phyloP scores from a whole-genome alignment of 768 basidiomycete genomes.

The Phaeotremella skinneri region DNA sequence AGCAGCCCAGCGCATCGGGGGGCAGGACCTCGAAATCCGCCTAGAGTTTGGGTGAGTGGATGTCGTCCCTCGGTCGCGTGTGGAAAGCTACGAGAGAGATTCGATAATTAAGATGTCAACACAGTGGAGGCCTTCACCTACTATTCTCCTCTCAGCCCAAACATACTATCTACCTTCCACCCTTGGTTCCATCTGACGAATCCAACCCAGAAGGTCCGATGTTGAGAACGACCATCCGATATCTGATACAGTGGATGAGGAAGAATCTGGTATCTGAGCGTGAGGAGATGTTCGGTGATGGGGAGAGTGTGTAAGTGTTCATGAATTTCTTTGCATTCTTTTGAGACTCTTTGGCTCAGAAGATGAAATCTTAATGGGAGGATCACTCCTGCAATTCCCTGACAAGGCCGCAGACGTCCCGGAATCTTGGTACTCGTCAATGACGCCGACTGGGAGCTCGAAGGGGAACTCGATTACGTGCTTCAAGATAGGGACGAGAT shows the following conservation, averaged over 20 bases:
- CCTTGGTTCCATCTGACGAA: conserved; percentile 6
- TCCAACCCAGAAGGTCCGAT: conserved; percentile 5
- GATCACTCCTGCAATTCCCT: neutral
- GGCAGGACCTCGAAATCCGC: conserved; percentile 43
- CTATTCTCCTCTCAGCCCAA: conserved; percentile 46
- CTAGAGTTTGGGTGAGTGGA: conserved; percentile 48
- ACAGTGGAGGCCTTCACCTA: conserved; percentile 48
- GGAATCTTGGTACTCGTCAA: conserved; percentile 97
- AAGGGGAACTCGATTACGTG: conserved; percentile 84
- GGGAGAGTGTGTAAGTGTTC: conserved; percentile 69
- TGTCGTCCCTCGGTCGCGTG: conserved; percentile 1
- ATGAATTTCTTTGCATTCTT: conserved; percentile 43
- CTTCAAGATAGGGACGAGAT: conserved; percentile 79
- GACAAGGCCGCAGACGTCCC: conserved; percentile 66
- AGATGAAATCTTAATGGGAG: conserved; percentile 1
- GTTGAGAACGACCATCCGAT: conserved; percentile 63
- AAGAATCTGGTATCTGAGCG: conserved; percentile 77
- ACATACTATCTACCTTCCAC: conserved; percentile 41
- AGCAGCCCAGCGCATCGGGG: conserved; percentile 2
- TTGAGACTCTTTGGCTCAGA: neutral
- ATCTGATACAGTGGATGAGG: conserved; percentile 74
- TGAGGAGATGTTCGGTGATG: conserved; percentile 83
- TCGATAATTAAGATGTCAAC: neutral
- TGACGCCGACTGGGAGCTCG: conserved; percentile 96
- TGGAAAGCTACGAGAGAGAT: neutral